These are phyloP conservation scores for Vaccinium myrtillus DNA, from an alignment of 148 eudicot genomes.

Conservation along the genomic window DNA sequence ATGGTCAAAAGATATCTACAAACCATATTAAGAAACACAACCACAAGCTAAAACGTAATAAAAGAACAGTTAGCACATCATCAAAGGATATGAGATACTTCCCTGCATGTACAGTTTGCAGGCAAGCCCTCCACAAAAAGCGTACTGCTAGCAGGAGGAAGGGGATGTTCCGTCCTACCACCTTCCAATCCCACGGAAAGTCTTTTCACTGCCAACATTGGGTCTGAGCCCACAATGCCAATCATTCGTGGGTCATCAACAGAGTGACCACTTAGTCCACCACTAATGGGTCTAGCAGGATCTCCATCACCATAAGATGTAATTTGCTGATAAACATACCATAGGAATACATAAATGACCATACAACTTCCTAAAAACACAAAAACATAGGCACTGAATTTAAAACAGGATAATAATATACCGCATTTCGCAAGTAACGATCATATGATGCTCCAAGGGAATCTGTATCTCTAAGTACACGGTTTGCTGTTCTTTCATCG, in stretches of 20 bases:
- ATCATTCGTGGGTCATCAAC: conserved; percentile 47
- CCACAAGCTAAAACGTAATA: conserved; percentile 10
- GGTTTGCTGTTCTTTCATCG: conserved; percentile 44
- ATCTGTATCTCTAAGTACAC: conserved; percentile 53
- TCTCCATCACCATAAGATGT: conserved; percentile 49
- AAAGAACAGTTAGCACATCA: not conserved
- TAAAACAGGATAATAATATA: conserved; percentile 23
- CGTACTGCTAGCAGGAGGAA: conserved; percentile 76
- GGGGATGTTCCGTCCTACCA: conserved; percentile 53
- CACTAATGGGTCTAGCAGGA: conserved; percentile 46
- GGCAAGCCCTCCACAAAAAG: conserved; percentile 83
- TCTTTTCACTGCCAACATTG: conserved; percentile 36
- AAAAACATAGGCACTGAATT: not conserved
- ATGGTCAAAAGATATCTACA: conserved; percentile 87
- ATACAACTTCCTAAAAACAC: not conserved
- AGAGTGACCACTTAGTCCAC: conserved; percentile 41
- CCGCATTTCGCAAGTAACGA: conserved; percentile 57
- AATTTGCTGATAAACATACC: conserved; percentile 42
- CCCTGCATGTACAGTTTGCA: conserved; percentile 65
- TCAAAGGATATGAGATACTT: conserved; percentile 89
- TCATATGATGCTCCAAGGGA: conserved; percentile 70
- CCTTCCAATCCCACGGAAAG: conserved; percentile 45
- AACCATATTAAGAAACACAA: conserved; percentile 44
- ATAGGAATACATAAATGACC: conserved; percentile 12
- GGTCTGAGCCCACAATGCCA: conserved; percentile 42